Evolutionary conservation across 306 rosid species (phyloP).

Genomic region (Casuarina equisetifolia): DNA sequence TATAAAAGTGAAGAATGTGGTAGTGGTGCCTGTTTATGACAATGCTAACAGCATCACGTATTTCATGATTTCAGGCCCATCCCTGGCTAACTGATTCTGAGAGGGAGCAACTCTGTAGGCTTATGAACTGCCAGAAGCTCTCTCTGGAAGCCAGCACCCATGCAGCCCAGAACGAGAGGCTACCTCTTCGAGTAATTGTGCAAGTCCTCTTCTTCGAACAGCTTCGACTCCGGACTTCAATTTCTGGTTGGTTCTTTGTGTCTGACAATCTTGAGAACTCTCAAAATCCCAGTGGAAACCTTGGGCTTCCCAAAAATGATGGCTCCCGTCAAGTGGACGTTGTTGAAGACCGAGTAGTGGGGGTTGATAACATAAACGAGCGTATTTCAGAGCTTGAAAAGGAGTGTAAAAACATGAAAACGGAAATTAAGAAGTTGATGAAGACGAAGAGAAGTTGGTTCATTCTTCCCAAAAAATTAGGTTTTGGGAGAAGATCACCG

Average conservation of each 20-base stretch:
- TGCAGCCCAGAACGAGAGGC: constrained; percentile 91
- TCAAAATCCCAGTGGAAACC: constrained; percentile 47
- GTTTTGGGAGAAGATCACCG: constrained; percentile 55
- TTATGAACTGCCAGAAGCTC: constrained; percentile 91
- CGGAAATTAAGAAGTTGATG: constrained; percentile 64
- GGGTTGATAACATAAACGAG: constrained; percentile 58
- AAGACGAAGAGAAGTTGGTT: constrained; percentile 73
- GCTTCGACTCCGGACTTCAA: constrained; percentile 74
- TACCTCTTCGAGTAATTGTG: constrained; percentile 77
- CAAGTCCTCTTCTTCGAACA: constrained; percentile 92
- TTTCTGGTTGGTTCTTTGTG: constrained; percentile 75
- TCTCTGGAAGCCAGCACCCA: constrained; percentile 94
- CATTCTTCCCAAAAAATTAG: constrained; percentile 59
- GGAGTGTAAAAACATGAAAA: constrained; percentile 70
- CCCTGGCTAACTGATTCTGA: constrained; percentile 78
- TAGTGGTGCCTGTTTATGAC: constrained; percentile 3
- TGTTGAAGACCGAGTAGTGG: constrained; percentile 24
- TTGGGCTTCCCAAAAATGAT: constrained; percentile 42
- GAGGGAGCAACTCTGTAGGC: constrained; percentile 83
- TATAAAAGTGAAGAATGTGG: neutral
- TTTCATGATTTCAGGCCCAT: constrained; percentile 52
- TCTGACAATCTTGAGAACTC: constrained; percentile 69
- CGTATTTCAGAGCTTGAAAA: constrained; percentile 71
- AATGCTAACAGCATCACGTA: neutral
- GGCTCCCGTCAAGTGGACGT: constrained; percentile 22